Percentiles rank a stretch among this genome's conserved stretches.
phyloP scores from a whole-genome alignment of 176 grass and related monocot species.

The Hyparrhenia diplandra region DNA sequence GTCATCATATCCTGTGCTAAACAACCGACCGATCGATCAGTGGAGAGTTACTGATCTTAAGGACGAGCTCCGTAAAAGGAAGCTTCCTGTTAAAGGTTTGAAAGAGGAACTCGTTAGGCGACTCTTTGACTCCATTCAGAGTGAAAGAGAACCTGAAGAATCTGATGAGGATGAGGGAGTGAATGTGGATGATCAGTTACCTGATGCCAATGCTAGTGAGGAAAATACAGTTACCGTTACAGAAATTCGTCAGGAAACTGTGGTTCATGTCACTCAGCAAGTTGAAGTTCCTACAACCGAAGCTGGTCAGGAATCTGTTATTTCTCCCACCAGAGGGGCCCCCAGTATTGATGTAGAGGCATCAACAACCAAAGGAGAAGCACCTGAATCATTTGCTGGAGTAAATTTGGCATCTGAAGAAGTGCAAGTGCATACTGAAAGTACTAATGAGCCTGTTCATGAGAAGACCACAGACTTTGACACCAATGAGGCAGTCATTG shows the following conservation, averaged over 20 bases:
- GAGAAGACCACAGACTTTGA: conserved; percentile 25
- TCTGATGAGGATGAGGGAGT: conserved; percentile 11
- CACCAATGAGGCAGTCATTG: conserved; percentile 29
- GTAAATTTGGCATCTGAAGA: conserved; percentile 22
- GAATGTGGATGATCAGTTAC: not conserved
- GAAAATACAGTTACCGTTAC: conserved; percentile 17
- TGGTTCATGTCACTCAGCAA: conserved; percentile 34
- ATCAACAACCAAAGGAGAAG: conserved; percentile 16
- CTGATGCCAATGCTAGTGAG: conserved; percentile 27
- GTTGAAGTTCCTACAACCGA: conserved; percentile 13
- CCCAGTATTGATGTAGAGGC: conserved; percentile 13
- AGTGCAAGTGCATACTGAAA: conserved; percentile 14
- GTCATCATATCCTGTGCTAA: conserved; percentile 78
- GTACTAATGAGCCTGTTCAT: not conserved
- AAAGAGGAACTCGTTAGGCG: conserved; percentile 95
- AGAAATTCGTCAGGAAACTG: conserved; percentile 30
- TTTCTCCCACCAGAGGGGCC: not conserved
- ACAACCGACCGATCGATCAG: conserved; percentile 90
- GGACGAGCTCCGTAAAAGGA: conserved; percentile 88
- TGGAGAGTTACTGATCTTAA: conserved; percentile 96
- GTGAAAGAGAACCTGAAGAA: conserved; percentile 29
- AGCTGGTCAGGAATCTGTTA: not conserved
- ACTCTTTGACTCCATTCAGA: conserved; percentile 67
- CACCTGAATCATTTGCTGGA: conserved; percentile 15
- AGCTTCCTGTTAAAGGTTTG: conserved; percentile 73